These are phyloP conservation scores for Boletus nobilissimus DNA, from an alignment of 1,284 basidiomycete genomes.

Conservation along the genomic window DNA sequence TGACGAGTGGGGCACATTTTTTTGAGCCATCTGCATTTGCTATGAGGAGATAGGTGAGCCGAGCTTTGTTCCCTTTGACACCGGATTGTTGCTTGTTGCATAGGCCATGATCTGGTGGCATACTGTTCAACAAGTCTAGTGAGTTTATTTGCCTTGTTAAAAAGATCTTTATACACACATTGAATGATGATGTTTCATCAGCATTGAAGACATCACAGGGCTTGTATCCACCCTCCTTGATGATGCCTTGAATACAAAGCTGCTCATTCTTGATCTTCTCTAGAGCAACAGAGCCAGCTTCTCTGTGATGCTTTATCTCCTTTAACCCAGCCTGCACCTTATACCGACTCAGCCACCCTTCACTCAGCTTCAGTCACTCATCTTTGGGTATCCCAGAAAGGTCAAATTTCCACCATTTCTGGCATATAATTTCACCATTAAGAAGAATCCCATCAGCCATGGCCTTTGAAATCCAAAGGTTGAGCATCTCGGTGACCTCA, in stretches of 20 bases:
- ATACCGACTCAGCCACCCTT: constrained; percentile 6
- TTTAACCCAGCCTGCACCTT: neutral
- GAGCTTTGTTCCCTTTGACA: neutral
- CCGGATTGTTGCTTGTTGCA: neutral
- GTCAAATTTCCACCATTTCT: constrained; percentile 31
- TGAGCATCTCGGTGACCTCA: constrained; percentile 28
- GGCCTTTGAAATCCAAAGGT: constrained; percentile 31
- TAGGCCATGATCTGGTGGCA: constrained; percentile 23
- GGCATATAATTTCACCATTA: neutral
- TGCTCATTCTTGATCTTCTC: neutral
- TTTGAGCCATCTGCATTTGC: constrained; percentile 41
- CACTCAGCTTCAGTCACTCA: neutral
- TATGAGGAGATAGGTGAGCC: neutral
- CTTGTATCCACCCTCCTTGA: neutral
- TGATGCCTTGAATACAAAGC: neutral
- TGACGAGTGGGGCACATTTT: constrained; percentile 37
- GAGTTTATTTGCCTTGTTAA: no score
- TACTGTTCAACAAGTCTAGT: neutral
- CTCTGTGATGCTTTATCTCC: neutral
- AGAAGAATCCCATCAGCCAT: neutral
- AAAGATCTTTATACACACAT: constrained; percentile 2
- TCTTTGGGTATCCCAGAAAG: constrained; percentile 11
- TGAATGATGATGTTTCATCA: constrained; percentile 8
- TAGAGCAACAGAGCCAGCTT: constrained; percentile 1
- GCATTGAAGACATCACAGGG: constrained; percentile 21